phyloP scores from a whole-genome alignment of 1,284 basidiomycete species.

The Athelia psychrophila region DNA sequence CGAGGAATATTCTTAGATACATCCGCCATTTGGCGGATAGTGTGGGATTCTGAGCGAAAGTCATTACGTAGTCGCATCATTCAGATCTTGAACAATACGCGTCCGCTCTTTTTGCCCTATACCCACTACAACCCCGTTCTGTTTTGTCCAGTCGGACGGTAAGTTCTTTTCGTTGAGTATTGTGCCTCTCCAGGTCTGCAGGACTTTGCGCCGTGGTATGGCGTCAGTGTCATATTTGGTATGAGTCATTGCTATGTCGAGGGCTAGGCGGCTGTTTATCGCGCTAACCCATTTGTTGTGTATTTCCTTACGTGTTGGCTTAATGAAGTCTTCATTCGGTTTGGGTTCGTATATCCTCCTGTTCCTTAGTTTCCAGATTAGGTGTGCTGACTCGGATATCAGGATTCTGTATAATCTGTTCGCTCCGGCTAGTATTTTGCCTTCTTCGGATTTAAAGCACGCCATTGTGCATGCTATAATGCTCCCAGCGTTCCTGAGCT shows the following conservation, averaged over 20 bases:
- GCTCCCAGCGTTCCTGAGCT: constrained; percentile 20
- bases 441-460: constrained; percentile 6
- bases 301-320: constrained; percentile 1
- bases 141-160: constrained; percentile 11
- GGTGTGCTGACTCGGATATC: constrained; percentile 22
- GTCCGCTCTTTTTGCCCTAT: constrained; percentile 1
- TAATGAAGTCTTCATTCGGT: neutral
- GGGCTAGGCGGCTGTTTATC: constrained; percentile 7
- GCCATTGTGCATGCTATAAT: constrained; percentile 10
- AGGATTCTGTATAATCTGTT: constrained; percentile 24
- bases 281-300: constrained; percentile 7
- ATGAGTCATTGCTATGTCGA: constrained; percentile 9
- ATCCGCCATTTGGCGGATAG: neutral
- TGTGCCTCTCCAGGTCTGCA: constrained; percentile 8
- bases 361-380: constrained; percentile 28
- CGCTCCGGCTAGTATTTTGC: neutral
- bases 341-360: constrained; percentile 16
- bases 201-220: constrained; percentile 3
- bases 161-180: constrained; percentile 7
- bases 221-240: constrained; percentile 10
- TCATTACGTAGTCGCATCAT: neutral
- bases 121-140: constrained; percentile 18
- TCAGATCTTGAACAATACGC: neutral
- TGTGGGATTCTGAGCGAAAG: neutral
- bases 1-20: neutral